These are phyloP conservation scores for Vicia sativa DNA, from an alignment of 306 rosid genomes.

Conservation along the genomic window DNA sequence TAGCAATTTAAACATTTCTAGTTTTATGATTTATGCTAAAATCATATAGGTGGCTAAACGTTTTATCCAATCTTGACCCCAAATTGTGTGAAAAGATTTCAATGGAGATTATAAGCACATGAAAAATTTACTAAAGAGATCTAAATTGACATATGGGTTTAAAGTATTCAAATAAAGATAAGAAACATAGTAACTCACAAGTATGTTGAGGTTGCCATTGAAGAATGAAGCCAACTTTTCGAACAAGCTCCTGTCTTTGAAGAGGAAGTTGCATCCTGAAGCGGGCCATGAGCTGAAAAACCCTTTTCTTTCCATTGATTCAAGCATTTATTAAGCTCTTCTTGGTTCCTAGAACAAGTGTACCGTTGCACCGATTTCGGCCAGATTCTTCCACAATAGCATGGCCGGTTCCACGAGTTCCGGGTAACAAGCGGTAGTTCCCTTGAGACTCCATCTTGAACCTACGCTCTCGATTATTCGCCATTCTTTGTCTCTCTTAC, in stretches of 20 bases:
- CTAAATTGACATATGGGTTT: too few species aligned
- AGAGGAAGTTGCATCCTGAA: conserved; percentile 69
- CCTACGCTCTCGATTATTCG: too few species aligned
- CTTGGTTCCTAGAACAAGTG: conserved; percentile 83
- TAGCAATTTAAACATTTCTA: too few species aligned
- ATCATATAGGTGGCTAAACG: too few species aligned
- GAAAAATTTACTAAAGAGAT: too few species aligned
- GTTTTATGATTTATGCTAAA: too few species aligned
- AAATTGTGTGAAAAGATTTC: too few species aligned
- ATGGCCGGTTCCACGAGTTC: conserved; percentile 61
- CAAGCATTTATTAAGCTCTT: conserved; percentile 60
- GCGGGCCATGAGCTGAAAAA: conserved; percentile 59
- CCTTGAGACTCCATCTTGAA: too few species aligned
- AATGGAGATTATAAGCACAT: too few species aligned
- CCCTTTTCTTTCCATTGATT: conserved; percentile 73
- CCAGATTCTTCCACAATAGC: conserved; percentile 90
- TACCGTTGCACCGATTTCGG: conserved; percentile 75
- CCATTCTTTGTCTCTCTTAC: too few species aligned
- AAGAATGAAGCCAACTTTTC: conserved; percentile 57
- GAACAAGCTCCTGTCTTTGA: conserved; percentile 66
- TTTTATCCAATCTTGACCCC: too few species aligned
- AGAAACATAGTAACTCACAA: conserved; percentile 44
- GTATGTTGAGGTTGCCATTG: conserved; percentile 68
- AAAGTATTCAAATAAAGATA: not conserved
- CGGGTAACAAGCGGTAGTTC: conserved; percentile 62